These are phyloP conservation scores for Nemania bipapillata DNA, from an alignment of 2,329 filamentous ascomycete species.

Conservation along the genomic window DNA sequence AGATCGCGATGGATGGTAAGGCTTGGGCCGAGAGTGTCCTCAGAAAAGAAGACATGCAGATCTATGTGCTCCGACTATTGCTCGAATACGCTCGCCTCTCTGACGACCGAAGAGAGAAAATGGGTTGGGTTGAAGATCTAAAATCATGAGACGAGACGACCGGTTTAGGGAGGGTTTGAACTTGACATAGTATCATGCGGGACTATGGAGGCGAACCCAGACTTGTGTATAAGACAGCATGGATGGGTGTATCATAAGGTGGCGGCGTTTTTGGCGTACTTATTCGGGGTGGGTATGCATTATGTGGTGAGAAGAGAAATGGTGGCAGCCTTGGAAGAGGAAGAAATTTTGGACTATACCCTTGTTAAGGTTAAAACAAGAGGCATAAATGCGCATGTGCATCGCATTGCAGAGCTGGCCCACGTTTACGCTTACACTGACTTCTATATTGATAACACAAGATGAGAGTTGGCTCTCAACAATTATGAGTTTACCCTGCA, in stretches of 20 bases:
- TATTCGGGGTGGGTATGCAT: slow-evolving; percentile 27
- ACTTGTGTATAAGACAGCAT: slow-evolving; percentile 24
- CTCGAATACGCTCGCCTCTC: slow-evolving; percentile 70
- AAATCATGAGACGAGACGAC: slow-evolving; percentile 41
- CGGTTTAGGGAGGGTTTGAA: neutral
- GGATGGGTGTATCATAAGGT: slow-evolving; percentile 40
- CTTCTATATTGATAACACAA: neutral
- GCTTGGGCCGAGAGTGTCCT: slow-evolving; percentile 75
- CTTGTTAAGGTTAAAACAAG: slow-evolving; percentile 12
- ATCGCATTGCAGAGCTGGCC: slow-evolving; percentile 15
- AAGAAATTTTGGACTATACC: slow-evolving; percentile 20
- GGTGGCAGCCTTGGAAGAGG: neutral
- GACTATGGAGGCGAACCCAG: slow-evolving; percentile 4
- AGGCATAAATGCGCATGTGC: slow-evolving; percentile 8
- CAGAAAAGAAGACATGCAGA: slow-evolving; percentile 76
- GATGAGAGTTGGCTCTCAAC: neutral
- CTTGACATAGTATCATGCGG: slow-evolving; percentile 12
- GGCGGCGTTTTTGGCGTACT: slow-evolving; percentile 42
- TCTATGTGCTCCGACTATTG: slow-evolving; percentile 73
- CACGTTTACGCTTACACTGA: neutral
- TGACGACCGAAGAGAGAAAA: slow-evolving; percentile 62
- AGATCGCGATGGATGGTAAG: slow-evolving; percentile 73
- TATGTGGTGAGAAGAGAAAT: slow-evolving; percentile 21
- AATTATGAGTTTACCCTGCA: slow-evolving; percentile 1
- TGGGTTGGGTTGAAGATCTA: slow-evolving; percentile 68